Evolutionary conservation across 129 eudicot species (phyloP), one percentile per base, ranked within the genome.

Genomic region (Centaurea solstitialis): DNA sequence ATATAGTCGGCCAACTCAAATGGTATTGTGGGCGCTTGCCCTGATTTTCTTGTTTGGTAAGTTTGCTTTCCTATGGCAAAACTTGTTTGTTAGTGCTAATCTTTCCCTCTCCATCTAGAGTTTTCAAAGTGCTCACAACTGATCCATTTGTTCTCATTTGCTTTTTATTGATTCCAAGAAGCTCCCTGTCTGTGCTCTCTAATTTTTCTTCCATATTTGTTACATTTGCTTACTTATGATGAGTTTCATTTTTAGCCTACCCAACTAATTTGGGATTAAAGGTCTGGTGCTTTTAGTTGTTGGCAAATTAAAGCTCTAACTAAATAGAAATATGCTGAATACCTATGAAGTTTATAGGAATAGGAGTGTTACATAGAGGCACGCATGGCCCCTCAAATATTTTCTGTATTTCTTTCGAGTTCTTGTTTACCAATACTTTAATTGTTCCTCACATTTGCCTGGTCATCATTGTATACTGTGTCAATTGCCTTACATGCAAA

Each of bases 41-140:
- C 81, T 94, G 75, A 73, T 94, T 79, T 89, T 85, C 84, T 50
- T 87, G 79, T 77, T 92, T 72, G 96, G 98, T 94, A 86, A 90
- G 98, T 77, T 76, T 75, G 75, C 90, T 79, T 9, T 75, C 43
- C 80, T 75, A 30, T 45, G 24, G 28, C 43, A 33, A 43, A 50
- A 39, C 53, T 64, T 64, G 30, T 76, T 30, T 69, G 37, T 68
- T 12, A 20, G 13, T 64, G 68, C 12, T 21, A 17, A 57, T 57
- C 65, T 57, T 50, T 57, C 9, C 9, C 22, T 57, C 22, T 57
- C 65, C 65, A 57, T 57, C 22, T 17, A 57, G n/a, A 57, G 9
- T 57, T 17, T 0, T 17, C 6, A n/a, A n/a, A 17, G 65, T 57
- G 22, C 22, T 57, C 9, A 57, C 22, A 17, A 57, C 65, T 5